Percentiles rank a stretch among this genome's conserved stretches.
phyloP scores from a whole-genome alignment of 1,284 basidiomycete species.

The Leccinum holopus region DNA sequence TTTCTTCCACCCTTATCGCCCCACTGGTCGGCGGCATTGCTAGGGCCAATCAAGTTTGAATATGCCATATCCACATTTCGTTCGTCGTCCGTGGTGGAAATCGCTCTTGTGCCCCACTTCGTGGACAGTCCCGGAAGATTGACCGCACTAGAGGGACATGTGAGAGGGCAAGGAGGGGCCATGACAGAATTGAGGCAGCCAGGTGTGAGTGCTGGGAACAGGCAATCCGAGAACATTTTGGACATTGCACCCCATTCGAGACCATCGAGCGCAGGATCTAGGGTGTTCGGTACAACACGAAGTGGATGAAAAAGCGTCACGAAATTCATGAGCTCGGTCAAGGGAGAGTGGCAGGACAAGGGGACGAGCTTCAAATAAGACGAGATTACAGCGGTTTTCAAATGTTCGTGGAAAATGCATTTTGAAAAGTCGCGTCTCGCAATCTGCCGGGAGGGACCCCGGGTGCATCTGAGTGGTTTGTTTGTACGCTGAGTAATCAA shows the following conservation, averaged over 20 bases:
- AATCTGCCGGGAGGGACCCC: too few relatives aligned
- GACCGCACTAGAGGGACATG: slow-evolving; percentile 12
- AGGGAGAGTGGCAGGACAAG: slow-evolving; percentile 78
- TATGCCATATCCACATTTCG: slow-evolving; percentile 48
- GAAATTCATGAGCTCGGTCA: slow-evolving; percentile 80
- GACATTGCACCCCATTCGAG: slow-evolving; percentile 73
- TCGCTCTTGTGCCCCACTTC: background rate
- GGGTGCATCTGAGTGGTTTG: too few relatives aligned
- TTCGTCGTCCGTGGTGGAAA: background rate
- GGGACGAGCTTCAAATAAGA: slow-evolving; percentile 65
- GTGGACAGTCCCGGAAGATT: slow-evolving; percentile 16
- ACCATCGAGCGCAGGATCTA: slow-evolving; percentile 58
- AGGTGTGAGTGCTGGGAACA: slow-evolving; percentile 32
- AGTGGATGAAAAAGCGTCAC: slow-evolving; percentile 77
- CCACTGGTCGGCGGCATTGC: slow-evolving; percentile 51
- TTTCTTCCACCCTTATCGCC: slow-evolving; percentile 46
- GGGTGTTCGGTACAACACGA: slow-evolving; percentile 76
- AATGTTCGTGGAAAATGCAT: too few relatives aligned
- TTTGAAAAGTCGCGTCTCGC: too few relatives aligned
- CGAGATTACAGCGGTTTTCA: background rate
- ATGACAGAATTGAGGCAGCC: slow-evolving; percentile 15
- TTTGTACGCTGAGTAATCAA: too few relatives aligned
- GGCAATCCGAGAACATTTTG: slow-evolving; percentile 59
- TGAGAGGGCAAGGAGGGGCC: slow-evolving; percentile 26
- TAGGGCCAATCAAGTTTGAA: slow-evolving; percentile 58